Evolutionary conservation across 2,329 filamentous ascomycete genomes (phyloP), one percentile per base, ranked within the genome.

Genomic region (Monosporascus sp.): DNA sequence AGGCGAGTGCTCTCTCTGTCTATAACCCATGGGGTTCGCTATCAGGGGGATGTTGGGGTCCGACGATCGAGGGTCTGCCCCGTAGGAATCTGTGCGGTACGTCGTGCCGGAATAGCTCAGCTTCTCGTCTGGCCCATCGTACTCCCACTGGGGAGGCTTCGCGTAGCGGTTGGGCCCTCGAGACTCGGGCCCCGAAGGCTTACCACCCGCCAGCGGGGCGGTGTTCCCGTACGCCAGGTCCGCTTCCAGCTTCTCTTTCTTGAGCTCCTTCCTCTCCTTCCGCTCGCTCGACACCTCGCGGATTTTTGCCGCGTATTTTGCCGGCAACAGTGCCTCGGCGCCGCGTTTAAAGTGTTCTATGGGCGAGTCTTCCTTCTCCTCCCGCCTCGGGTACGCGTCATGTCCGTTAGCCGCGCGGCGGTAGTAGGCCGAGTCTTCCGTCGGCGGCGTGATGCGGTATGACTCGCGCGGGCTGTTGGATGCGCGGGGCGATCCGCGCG

Each of bases 151-250:
- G 54, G 65, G 66, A 4, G 70, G 63, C 53, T 69, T 65, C 48
- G 62, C 62, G 51, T 72, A 72, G 48, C 15, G 35, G 38, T 46
- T 35, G 8, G 66, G 56, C 2, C 64, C 57, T n/a, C 68, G 62
- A 14, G 65, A 62, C 18, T 63, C 60, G 31, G 60, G 60, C 31
- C 58, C 53, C 31, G 60, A 47, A 17, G 61, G 60, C 47, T 53
- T 57, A 35, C 47, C 50, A 52, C 47, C 48, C 31, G 56, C 50
- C 48, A 53, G 36, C 38, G 56, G 53, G 20, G 60, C 48, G 37
- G 54, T 54, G 56, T 62, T 68, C 31, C 80, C 80, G 56, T 83
- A 83, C 3, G 78, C 78, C 9, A 82, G 67, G 53, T 79, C 74
- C 4, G 78, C 75, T 31, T 78, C 74, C n/a, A 66, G 50, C 27